Evolutionary conservation across 1,284 basidiomycete species (phyloP).

Genomic region (Microbotryomycetes sp.): DNA sequence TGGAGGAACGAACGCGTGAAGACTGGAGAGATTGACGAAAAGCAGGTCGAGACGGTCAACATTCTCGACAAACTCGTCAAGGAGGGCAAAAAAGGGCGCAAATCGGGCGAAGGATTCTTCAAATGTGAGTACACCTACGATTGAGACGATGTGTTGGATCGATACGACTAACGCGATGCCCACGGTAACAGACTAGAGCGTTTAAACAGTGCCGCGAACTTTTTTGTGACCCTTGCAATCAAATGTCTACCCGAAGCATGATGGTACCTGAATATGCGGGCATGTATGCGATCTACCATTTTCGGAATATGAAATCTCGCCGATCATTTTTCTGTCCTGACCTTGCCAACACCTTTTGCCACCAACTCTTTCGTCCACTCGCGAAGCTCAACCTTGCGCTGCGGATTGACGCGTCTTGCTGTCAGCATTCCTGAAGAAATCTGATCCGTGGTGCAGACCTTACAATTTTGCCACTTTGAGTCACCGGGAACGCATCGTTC

Average conservation of each 20-base stretch:
- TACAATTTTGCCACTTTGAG: slow-evolving; percentile 11
- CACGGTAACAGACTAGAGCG: no score
- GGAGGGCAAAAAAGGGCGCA: slow-evolving; percentile 50
- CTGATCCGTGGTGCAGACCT: background rate
- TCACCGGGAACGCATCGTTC: background rate
- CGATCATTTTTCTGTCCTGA: no score
- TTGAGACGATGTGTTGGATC: no score
- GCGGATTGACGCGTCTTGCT: background rate
- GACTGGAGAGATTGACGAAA: slow-evolving; percentile 43
- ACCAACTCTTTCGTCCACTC: slow-evolving; percentile 3
- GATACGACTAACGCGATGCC: no score
- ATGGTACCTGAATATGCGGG: no score
- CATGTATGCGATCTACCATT: no score
- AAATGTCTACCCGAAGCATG: no score
- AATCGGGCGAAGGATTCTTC: slow-evolving; percentile 49
- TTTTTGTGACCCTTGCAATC: no score
- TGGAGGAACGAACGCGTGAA: slow-evolving; percentile 49
- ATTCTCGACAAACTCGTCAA: slow-evolving; percentile 48
- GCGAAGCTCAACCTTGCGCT: slow-evolving; percentile 12
- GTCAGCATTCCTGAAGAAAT: background rate
- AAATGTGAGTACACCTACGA: slow-evolving; percentile 40
- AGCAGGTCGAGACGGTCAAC: slow-evolving; percentile 46
- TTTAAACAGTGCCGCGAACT: no score
- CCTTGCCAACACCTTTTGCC: background rate
- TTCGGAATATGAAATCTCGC: no score